Percentiles rank a stretch among this genome's conserved stretches.
Evolutionary conservation across 768 basidiomycete genomes (phyloP).

Genomic region (Russula abietina): DNA sequence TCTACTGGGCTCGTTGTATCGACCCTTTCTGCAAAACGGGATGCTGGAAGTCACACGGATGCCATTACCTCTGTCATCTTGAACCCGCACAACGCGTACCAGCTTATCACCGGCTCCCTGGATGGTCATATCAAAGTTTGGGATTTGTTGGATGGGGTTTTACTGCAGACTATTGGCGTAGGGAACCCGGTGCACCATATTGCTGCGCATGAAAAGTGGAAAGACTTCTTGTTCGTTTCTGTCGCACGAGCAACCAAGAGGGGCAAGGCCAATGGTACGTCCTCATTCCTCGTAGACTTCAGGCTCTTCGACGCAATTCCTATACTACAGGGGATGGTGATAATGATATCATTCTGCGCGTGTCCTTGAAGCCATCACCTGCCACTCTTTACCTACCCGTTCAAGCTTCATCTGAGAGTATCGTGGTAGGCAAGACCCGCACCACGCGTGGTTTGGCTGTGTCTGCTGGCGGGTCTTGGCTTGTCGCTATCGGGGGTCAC

Average conservation of each 20-base stretch:
- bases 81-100: slow-evolving; percentile 82
- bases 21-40: slow-evolving; percentile 56
- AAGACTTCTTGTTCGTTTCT: slow-evolving; percentile 65
- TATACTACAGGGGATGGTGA: slow-evolving; percentile 24
- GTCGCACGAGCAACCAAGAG: slow-evolving; percentile 48
- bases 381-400: slow-evolving; percentile 37
- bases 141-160: slow-evolving; percentile 84
- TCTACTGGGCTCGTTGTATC: slow-evolving; percentile 74
- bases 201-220: slow-evolving; percentile 63
- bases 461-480: slow-evolving; percentile 71
- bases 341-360: slow-evolving; percentile 53
- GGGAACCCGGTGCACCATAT: slow-evolving; percentile 65
- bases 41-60: slow-evolving; percentile 39
- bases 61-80: slow-evolving; percentile 68
- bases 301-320: neutral
- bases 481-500: slow-evolving; percentile 68
- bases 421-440: slow-evolving; percentile 61
- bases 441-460: slow-evolving; percentile 57
- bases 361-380: slow-evolving; percentile 50
- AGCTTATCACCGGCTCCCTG: slow-evolving; percentile 78
- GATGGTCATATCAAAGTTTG: slow-evolving; percentile 86
- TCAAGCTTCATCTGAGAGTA: slow-evolving; percentile 46
- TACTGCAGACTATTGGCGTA: slow-evolving; percentile 70
- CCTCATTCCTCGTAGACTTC: neutral
- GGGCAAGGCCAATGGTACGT: slow-evolving; percentile 32